A percentile compares a stretch with the other conserved stretches of the same genome.
phyloP scores from a whole-genome alignment of 768 basidiomycete species.

The Sarcomyxa edulis region DNA sequence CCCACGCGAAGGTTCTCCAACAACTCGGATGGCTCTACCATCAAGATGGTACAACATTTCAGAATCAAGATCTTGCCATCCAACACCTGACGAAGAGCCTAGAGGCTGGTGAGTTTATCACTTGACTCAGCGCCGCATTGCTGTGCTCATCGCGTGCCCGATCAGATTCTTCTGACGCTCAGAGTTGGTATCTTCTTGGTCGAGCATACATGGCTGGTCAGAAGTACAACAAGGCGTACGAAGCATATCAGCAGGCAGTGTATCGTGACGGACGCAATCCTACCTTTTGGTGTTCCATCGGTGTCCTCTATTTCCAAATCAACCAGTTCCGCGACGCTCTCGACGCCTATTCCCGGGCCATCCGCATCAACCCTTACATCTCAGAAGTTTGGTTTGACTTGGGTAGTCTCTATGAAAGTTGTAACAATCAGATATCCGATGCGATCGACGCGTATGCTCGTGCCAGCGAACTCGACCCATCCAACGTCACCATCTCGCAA shows the following conservation, averaged over 20 bases:
- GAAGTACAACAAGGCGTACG: slow-evolving; percentile 99
- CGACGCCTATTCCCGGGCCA: slow-evolving; percentile 97
- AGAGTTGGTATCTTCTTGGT: slow-evolving; percentile 98
- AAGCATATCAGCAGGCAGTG: slow-evolving; percentile 98
- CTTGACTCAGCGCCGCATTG: slow-evolving; percentile 5
- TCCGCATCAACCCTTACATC: slow-evolving; percentile 98
- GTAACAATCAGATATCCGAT: slow-evolving; percentile 98
- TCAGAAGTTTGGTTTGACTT: slow-evolving; percentile 96
- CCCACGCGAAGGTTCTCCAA: slow-evolving; percentile 94
- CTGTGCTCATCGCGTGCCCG: slow-evolving; percentile 4
- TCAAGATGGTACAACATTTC: slow-evolving; percentile 91
- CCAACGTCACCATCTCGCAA: slow-evolving; percentile 76
- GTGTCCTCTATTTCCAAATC: slow-evolving; percentile 98
- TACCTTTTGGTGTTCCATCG: slow-evolving; percentile 99
- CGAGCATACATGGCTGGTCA: slow-evolving; percentile 98
- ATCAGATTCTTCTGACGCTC: slow-evolving; percentile 93
- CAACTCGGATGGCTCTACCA: slow-evolving; percentile 98
- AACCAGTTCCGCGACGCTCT: slow-evolving; percentile 99
- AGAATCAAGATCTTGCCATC: slow-evolving; percentile 93
- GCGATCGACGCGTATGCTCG: slow-evolving; percentile 98
- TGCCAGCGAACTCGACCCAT: slow-evolving; percentile 89
- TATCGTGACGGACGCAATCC: slow-evolving; percentile 99
- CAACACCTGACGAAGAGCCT: slow-evolving; percentile 91
- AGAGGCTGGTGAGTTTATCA: slow-evolving; percentile 71
- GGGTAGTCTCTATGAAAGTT: slow-evolving; percentile 93